phyloP scores from a whole-genome alignment of 371 early-diverging fungal species.

The Syncephalastrum sp. region DNA sequence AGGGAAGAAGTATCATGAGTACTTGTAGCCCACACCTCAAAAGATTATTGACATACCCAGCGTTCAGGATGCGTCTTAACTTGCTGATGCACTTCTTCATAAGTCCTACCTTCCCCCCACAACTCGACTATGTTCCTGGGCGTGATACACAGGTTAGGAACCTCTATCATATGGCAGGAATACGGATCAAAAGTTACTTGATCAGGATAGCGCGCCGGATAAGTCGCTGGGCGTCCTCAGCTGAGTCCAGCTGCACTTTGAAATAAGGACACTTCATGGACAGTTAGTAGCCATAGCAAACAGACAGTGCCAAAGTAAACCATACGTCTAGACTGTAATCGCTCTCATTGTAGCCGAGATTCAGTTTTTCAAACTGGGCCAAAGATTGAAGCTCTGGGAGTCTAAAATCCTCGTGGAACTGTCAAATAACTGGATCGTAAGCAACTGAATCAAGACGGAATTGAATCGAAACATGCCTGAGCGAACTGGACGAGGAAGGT shows the following conservation, averaged over 20 bases:
- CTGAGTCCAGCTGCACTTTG: constrained; percentile 67
- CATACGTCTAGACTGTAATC: constrained; percentile 58
- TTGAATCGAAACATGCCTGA: constrained; percentile 25
- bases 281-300: neutral
- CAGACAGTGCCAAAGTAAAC: neutral
- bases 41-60: constrained; percentile 37
- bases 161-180: neutral
- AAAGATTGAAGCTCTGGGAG: constrained; percentile 82
- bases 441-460: neutral
- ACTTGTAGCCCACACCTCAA: too few species aligned
- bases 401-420: constrained; percentile 72
- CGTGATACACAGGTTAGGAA: neutral
- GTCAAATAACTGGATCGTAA: neutral
- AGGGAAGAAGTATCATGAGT: neutral
- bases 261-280: constrained; percentile 73
- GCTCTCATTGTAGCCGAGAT: constrained; percentile 50
- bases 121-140: constrained; percentile 72
- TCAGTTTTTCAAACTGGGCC: constrained; percentile 69
- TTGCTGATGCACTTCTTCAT: constrained; percentile 61
- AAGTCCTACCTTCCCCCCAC: constrained; percentile 70
- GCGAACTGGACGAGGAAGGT: constrained; percentile 46
- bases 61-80: constrained; percentile 59
- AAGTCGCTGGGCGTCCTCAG: constrained; percentile 73
- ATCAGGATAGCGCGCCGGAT: constrained; percentile 83
- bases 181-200: constrained; percentile 49